Evolutionary conservation across 2,329 filamentous ascomycete species (phyloP).

Genomic region (Xylaria sp.): DNA sequence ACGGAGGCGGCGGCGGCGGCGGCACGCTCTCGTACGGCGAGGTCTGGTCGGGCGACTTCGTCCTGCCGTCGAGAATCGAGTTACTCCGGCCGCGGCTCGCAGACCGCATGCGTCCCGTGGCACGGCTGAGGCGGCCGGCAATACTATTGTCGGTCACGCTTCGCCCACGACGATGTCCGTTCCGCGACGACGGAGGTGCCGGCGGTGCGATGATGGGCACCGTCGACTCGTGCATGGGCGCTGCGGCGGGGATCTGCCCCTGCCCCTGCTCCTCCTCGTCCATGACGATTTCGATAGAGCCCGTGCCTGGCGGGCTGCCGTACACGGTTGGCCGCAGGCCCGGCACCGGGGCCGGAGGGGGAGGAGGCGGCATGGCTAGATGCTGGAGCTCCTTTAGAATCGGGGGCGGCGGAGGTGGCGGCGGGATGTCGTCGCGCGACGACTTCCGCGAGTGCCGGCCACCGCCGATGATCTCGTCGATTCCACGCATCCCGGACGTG

Average conservation of each 20-base stretch:
- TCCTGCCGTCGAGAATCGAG: constrained; percentile 49
- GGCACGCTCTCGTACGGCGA: constrained; percentile 55
- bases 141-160: constrained; percentile 65
- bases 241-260: constrained; percentile 45
- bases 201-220: constrained; percentile 60
- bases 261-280: constrained; percentile 63
- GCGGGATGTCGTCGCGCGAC: constrained; percentile 65
- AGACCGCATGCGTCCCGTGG: constrained; percentile 70
- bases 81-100: constrained; percentile 67
- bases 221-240: constrained; percentile 55
- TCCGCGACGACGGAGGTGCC: constrained; percentile 55
- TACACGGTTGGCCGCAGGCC: constrained; percentile 55
- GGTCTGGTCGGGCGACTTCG: constrained; percentile 54
- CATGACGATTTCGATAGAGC: constrained; percentile 74
- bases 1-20: constrained; percentile 44
- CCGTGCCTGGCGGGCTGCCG: constrained; percentile 58
- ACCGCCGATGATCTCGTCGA: constrained; percentile 59
- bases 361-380: constrained; percentile 69
- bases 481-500: constrained; percentile 57
- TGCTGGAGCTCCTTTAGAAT: constrained; percentile 73
- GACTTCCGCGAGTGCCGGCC: constrained; percentile 54
- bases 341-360: constrained; percentile 69
- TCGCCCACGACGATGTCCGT: constrained; percentile 66
- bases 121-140: constrained; percentile 65
- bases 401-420: constrained; percentile 62